Evolutionary conservation across 1,139 yeast genomes (phyloP).

Genomic region (Martiniozyma asiatica): DNA sequence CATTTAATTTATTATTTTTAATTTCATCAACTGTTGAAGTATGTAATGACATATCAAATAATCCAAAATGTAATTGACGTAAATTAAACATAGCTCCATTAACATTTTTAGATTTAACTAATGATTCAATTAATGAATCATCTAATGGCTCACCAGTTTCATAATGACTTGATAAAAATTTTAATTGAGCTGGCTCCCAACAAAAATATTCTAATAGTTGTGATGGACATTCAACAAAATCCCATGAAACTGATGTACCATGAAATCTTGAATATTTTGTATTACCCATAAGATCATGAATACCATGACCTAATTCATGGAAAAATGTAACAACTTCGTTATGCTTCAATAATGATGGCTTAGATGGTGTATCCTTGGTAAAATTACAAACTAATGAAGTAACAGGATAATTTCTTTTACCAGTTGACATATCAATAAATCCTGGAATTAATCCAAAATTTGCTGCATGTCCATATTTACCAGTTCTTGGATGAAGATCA

Average conservation of each 20-base stretch:
- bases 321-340: conserved; percentile 72
- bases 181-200: conserved; percentile 57
- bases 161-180: conserved; percentile 53
- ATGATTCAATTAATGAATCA: conserved; percentile 46
- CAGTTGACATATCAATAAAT: conserved; percentile 32
- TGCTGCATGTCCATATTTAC: conserved; percentile 83
- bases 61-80: conserved; percentile 67
- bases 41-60: conserved; percentile 67
- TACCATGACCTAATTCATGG: conserved; percentile 87
- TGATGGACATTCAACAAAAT: conserved; percentile 84
- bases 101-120: conserved; percentile 60
- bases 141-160: conserved; percentile 41
- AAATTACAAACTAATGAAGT: conserved; percentile 80
- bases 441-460: conserved; percentile 65
- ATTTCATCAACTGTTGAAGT: no score
- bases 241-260: conserved; percentile 70
- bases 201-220: conserved; percentile 87
- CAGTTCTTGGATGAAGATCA: conserved; percentile 76
- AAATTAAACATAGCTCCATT: conserved; percentile 60
- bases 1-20: conserved; percentile 32
- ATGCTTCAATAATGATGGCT: conserved; percentile 70
- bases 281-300: conserved; percentile 62
- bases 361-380: conserved; percentile 58
- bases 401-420: conserved; percentile 47
- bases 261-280: conserved; percentile 57